Evolutionary conservation across 2,329 filamentous ascomycete species (phyloP).

Genomic region (Calonectria montana): DNA sequence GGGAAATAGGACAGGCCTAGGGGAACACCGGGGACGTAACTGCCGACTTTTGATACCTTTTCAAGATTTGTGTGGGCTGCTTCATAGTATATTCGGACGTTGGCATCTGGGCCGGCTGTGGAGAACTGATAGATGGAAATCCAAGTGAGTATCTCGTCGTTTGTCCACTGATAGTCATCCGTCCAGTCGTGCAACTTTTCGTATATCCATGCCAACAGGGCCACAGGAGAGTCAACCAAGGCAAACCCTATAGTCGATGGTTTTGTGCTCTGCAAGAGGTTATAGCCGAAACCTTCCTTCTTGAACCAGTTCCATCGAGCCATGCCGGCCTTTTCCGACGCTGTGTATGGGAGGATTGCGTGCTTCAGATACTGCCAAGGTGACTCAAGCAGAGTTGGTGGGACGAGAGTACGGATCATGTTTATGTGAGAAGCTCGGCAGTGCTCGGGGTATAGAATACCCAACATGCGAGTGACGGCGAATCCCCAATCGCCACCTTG

Average conservation of each 20-base stretch:
- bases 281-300: slow-evolving; percentile 58
- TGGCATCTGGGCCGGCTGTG: slow-evolving; percentile 74
- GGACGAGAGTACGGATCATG: slow-evolving; percentile 64
- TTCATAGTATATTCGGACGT: slow-evolving; percentile 80
- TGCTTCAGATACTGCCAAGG: slow-evolving; percentile 67
- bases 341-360: slow-evolving; percentile 63
- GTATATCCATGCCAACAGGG: slow-evolving; percentile 80
- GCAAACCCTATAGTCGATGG: slow-evolving; percentile 80
- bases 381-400: slow-evolving; percentile 61
- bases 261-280: slow-evolving; percentile 64
- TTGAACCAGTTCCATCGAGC: slow-evolving; percentile 68
- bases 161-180: slow-evolving; percentile 77
- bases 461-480: slow-evolving; percentile 72
- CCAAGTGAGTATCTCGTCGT: slow-evolving; percentile 83
- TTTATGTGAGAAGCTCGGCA: slow-evolving; percentile 57
- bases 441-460: slow-evolving; percentile 69
- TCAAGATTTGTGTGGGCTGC: slow-evolving; percentile 53
- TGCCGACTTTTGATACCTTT: slow-evolving; percentile 19
- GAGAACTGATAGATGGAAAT: slow-evolving; percentile 79
- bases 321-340: slow-evolving; percentile 53
- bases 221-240: slow-evolving; percentile 76
- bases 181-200: slow-evolving; percentile 86
- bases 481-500: slow-evolving; percentile 81
- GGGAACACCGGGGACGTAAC: slow-evolving; percentile 51
- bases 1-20: slow-evolving; percentile 67